Conservation (phyloP, 345 rosid species). For the Xanthoceras sorbifolium region DNA sequence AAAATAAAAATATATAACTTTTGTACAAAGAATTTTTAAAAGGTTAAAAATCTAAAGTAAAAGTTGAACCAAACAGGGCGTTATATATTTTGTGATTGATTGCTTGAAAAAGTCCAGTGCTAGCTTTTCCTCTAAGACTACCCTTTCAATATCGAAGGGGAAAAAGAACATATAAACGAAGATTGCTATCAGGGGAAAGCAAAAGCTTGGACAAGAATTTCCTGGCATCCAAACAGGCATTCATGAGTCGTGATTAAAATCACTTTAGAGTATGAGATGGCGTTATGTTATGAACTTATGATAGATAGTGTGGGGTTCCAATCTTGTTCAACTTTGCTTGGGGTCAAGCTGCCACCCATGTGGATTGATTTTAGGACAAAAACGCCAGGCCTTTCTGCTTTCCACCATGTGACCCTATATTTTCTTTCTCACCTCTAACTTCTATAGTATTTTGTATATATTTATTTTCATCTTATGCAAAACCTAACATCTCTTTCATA, state of each 20-base stretch:
- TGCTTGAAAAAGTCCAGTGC: too few species aligned
- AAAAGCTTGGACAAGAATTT: background rate
- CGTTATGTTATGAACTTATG: background rate
- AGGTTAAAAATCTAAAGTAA: too few species aligned
- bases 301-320: conserved; percentile 26
- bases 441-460: conserved; percentile 2
- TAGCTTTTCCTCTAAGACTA: too few species aligned
- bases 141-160: too few species aligned
- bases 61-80: too few species aligned
- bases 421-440: background rate
- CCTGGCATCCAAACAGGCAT: conserved; percentile 11
- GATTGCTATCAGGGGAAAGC: background rate
- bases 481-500: conserved; percentile 24
- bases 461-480: background rate
- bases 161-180: too few species aligned
- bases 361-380: conserved; percentile 29
- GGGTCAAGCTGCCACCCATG: conserved; percentile 32
- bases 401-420: conserved; percentile 34
- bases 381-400: conserved; percentile 21
- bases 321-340: background rate
- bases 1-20: too few species aligned
- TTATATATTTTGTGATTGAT: too few species aligned
- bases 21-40: too few species aligned
- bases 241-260: background rate
- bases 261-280: background rate